phyloP scores from a whole-genome alignment of 768 basidiomycete genomes.

The Hypsizygus marmoreus region DNA sequence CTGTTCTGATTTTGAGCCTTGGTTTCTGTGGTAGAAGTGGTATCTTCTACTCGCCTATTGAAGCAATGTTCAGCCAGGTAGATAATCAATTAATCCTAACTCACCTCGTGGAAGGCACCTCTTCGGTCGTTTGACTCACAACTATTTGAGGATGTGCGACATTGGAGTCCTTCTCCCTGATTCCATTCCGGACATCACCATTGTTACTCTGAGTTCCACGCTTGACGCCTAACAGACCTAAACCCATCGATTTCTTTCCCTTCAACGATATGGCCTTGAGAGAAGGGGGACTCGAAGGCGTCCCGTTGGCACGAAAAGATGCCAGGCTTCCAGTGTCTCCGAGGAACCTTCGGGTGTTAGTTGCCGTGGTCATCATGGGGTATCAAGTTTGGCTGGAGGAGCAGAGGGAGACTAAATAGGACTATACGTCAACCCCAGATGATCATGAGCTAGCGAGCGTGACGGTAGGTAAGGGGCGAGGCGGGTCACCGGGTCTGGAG shows the following conservation, averaged over 20 bases:
- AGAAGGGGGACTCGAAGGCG: conserved; percentile 21
- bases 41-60: conserved; percentile 1
- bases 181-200: conserved; percentile 1
- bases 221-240: conserved; percentile 18
- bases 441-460: background rate
- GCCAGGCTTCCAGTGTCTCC: conserved; percentile 23
- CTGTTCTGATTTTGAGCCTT: background rate
- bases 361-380: conserved; percentile 7
- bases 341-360: conserved; percentile 16
- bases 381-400: too few species aligned
- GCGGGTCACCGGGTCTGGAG: background rate
- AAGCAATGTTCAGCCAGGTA: background rate
- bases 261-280: conserved; percentile 26
- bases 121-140: conserved; percentile 1
- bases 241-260: conserved; percentile 13
- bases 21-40: conserved; percentile 4
- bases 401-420: background rate
- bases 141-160: background rate
- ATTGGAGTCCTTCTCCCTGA: conserved; percentile 13
- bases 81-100: background rate
- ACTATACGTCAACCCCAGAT: background rate
- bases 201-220: conserved; percentile 8
- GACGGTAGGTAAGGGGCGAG: background rate
- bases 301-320: conserved; percentile 20
- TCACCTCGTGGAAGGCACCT: conserved; percentile 9